Evolutionary conservation across 192 early-diverging fungal genomes (phyloP).

Genomic region (Coemansia sp.): DNA sequence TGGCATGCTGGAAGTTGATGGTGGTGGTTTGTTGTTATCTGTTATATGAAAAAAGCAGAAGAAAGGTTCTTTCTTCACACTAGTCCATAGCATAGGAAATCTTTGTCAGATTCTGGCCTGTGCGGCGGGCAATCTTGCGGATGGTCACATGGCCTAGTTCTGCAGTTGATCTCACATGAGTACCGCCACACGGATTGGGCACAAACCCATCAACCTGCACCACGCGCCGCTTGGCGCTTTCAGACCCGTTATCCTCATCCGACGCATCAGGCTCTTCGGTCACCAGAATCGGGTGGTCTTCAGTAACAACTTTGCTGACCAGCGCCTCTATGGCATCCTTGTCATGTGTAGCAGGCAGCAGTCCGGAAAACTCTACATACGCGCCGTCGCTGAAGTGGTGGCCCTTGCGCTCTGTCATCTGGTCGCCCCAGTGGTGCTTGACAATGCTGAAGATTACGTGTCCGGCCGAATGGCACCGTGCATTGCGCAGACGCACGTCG

Average conservation of each 20-base stretch:
- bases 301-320: constrained; percentile 3
- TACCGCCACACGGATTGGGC: constrained; percentile 25
- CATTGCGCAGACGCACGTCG: constrained; percentile 12
- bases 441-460: constrained; percentile 30
- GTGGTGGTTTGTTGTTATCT: too few relatives aligned
- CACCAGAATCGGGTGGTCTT: neutral
- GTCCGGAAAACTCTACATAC: constrained; percentile 26
- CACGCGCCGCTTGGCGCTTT: neutral
- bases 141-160: constrained; percentile 17
- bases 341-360: constrained; percentile 5
- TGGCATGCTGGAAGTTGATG: too few relatives aligned
- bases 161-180: constrained; percentile 12
- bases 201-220: constrained; percentile 13
- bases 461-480: constrained; percentile 28
- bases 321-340: constrained; percentile 3
- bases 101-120: constrained; percentile 19
- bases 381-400: constrained; percentile 30
- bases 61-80: too few relatives aligned
- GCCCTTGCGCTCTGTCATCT: constrained; percentile 25
- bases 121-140: constrained; percentile 17
- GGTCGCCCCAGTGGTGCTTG: constrained; percentile 8
- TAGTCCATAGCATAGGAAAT: constrained; percentile 15
- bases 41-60: too few relatives aligned
- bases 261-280: too few relatives aligned
- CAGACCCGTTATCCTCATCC: too few relatives aligned